Evolutionary conservation across 352 stramenopile species (phyloP).

Genomic region (Globisporangium alternatum): DNA sequence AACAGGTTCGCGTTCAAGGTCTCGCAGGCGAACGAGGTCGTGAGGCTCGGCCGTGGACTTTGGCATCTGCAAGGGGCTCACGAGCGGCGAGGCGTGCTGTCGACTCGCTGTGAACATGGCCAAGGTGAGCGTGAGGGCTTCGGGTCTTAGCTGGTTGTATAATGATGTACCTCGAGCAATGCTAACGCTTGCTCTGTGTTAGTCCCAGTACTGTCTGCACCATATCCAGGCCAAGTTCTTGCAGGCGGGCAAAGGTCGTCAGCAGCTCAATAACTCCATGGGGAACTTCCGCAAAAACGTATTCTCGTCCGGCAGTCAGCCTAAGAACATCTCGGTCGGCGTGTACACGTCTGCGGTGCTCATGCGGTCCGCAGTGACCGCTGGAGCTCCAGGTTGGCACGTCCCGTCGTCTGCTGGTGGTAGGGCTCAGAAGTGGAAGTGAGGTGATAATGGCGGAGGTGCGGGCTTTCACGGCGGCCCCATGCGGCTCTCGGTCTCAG

Average conservation of each 20-base stretch:
- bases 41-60: slow-evolving; percentile 67
- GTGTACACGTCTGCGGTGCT: slow-evolving; percentile 53
- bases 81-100: slow-evolving; percentile 51
- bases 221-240: slow-evolving; percentile 77
- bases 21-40: slow-evolving; percentile 49
- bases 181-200: background rate
- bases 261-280: slow-evolving; percentile 75
- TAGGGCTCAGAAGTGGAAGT: slow-evolving; percentile 52
- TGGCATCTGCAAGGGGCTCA: slow-evolving; percentile 77
- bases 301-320: slow-evolving; percentile 45
- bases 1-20: slow-evolving; percentile 82
- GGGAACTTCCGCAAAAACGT: slow-evolving; percentile 63
- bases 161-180: slow-evolving; percentile 5
- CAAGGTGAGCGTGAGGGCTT: slow-evolving; percentile 32
- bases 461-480: slow-evolving; percentile 36
- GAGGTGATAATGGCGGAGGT: slow-evolving; percentile 15
- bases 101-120: slow-evolving; percentile 71
- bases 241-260: slow-evolving; percentile 57
- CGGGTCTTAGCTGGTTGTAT: background rate
- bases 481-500: slow-evolving; percentile 48
- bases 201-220: slow-evolving; percentile 77
- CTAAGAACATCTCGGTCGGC: slow-evolving; percentile 77
- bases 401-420: slow-evolving; percentile 20
- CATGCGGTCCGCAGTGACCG: slow-evolving; percentile 7
- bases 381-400: slow-evolving; percentile 16